Evolutionary conservation across 768 basidiomycete genomes (phyloP).

Genomic region (Hemileccinum rubropunctum): DNA sequence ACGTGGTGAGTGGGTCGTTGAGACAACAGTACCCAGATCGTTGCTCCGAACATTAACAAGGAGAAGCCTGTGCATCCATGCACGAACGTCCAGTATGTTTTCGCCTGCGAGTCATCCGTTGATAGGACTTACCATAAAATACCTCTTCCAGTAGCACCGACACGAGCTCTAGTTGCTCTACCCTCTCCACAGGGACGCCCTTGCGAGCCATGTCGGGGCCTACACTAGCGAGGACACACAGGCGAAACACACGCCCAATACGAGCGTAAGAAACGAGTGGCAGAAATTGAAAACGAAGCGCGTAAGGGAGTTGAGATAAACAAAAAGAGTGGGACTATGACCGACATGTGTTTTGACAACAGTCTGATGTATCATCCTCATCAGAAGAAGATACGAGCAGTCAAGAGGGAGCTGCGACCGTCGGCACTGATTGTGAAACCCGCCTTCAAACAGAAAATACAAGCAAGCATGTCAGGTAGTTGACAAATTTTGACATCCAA

Average conservation of each 20-base stretch:
- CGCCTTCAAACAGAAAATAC: background rate
- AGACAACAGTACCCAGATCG: conserved; percentile 24
- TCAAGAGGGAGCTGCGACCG: background rate
- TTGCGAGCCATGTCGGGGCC: background rate
- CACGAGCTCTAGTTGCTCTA: conserved; percentile 20
- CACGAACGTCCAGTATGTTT: background rate
- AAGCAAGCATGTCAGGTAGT: no score
- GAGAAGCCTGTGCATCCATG: conserved; percentile 28
- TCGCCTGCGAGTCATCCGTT: background rate
- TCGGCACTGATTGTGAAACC: background rate
- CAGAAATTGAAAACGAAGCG: background rate
- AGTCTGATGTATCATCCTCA: background rate
- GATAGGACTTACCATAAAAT: conserved; percentile 14
- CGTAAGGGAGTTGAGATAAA: background rate
- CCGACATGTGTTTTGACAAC: background rate
- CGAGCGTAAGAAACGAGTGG: background rate
- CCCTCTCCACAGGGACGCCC: conserved; percentile 13
- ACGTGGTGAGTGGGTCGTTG: conserved; percentile 6
- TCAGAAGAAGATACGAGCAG: background rate
- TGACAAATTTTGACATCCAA: no score
- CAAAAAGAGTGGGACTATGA: background rate
- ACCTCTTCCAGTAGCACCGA: conserved; percentile 15
- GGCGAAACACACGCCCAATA: background rate
- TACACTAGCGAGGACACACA: background rate
- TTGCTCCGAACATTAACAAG: conserved; percentile 34